Base-by-base conservation (phyloP, 371 early-diverging fungal genomes). In the Lichtheimia corymbifera region DNA sequence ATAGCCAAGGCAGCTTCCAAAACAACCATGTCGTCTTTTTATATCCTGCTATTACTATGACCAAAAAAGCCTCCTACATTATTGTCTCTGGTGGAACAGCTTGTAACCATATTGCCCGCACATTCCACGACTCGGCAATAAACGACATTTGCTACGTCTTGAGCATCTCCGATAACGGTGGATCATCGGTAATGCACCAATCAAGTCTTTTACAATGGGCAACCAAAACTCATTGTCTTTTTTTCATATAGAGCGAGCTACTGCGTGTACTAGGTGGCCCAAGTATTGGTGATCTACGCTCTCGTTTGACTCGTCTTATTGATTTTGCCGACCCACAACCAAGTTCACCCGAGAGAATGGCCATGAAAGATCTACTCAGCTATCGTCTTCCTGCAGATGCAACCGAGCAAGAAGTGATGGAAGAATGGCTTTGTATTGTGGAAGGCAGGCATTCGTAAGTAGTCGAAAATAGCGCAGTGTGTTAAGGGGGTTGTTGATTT, bases 141-240 rank as follows among this genome's bases (percentile, higher is more conserved):
- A 72, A 84, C 47, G 76, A 85, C 61, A 83, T 86, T 28, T 83
- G 86, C 61, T 89, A 89, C 65, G 74, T 87, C 18, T 66, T 91
- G 58, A 89, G 89, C 42, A 83, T 91, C n/a, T 83, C 84, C 25
- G 91, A 91, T 61, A 89, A 91, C 62, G 91, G 89, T 44, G 86
- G 82, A 14, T 84, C 83, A 1, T 84, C 85, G 28, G 81, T 80
- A 81, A 68, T 64, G 55, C 11, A 5, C 4, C 28, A 28, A 28
- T 28, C 28, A 5, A 28, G 28, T 28, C 22, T 0, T 28, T 0
- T 27, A 27, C 27, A 27, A 28, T 28, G 28, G 28, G 28, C 28
- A 28, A 28, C 1, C 44, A 13, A 24, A 55, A 18, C 50, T 53
- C n/a, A 51, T 25, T 20, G 13, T 47, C 45, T 59, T 57, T 7